A percentile compares a stretch with the other conserved stretches of the same genome.
Conservation (phyloP, 352 stramenopile genomes). For the Phytophthora rubi region DNA sequence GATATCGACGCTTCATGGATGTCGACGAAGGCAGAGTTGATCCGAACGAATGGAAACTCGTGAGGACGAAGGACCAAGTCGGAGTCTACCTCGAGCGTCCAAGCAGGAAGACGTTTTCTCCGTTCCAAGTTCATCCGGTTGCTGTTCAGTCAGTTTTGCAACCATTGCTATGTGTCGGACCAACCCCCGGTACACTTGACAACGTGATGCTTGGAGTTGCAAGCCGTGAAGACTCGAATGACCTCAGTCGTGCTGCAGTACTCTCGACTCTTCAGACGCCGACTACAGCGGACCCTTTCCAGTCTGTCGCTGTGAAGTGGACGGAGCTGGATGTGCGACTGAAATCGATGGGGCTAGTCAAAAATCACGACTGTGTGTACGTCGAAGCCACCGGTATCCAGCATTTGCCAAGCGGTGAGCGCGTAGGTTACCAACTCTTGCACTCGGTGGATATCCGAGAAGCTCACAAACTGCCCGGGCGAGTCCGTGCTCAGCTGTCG, state of each 20-base stretch:
- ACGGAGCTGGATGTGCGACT: constrained; percentile 34
- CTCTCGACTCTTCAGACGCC: constrained; percentile 43
- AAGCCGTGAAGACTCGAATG: constrained; percentile 37
- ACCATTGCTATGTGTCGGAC: constrained; percentile 29
- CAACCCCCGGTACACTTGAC: constrained; percentile 34
- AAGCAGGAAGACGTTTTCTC: not conserved
- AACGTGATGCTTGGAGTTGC: constrained; percentile 37
- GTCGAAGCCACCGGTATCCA: constrained; percentile 45
- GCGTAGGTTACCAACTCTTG: constrained; percentile 54
- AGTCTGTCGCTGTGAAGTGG: constrained; percentile 38
- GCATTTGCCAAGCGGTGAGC: constrained; percentile 32
- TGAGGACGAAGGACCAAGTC: constrained; percentile 21
- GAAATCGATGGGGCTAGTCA: constrained; percentile 38
- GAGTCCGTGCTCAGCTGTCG: constrained; percentile 42
- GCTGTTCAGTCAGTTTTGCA: constrained; percentile 6
- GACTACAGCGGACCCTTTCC: constrained; percentile 46
- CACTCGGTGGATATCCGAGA: constrained; percentile 54
- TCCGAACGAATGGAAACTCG: constrained; percentile 30
- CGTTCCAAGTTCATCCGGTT: constrained; percentile 6
- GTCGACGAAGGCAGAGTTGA: constrained; percentile 18
- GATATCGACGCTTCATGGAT: constrained; percentile 37
- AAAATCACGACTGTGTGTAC: constrained; percentile 52
- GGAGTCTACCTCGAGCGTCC: constrained; percentile 31
- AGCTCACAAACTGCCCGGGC: constrained; percentile 15
- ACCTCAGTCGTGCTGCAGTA: constrained; percentile 36